A percentile compares a stretch with the other conserved stretches of the same genome.
Conservation (phyloP, 257 asterid species). For the Leptodermis oblonga region DNA sequence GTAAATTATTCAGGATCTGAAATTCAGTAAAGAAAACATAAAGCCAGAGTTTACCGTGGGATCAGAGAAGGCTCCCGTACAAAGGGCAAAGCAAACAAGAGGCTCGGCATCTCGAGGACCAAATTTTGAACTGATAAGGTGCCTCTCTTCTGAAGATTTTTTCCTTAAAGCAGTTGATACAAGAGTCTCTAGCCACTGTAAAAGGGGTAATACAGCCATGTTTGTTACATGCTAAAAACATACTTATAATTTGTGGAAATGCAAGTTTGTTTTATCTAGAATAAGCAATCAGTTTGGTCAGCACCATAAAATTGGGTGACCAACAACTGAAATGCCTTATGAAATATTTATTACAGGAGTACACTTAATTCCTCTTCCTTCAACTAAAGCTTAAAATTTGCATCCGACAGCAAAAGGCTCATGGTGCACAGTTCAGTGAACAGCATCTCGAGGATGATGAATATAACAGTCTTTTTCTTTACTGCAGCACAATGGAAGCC, state of each 20-base stretch:
- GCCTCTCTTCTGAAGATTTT: conserved; percentile 49
- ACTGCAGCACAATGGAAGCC: neutral
- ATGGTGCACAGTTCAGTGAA: neutral
- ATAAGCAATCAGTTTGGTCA: neutral
- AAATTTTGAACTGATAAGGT: conserved; percentile 38
- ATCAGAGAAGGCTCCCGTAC: conserved; percentile 57
- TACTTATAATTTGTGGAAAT: neutral
- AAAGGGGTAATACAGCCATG: neutral
- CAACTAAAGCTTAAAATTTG: neutral
- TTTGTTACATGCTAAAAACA: neutral
- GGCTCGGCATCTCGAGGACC: conserved; percentile 41
- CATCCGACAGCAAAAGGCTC: neutral
- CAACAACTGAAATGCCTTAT: neutral
- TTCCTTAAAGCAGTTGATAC: conserved; percentile 54
- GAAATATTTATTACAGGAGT: neutral
- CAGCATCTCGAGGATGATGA: neutral
- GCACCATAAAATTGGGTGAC: neutral
- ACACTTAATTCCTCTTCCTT: neutral
- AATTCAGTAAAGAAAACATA: neutral
- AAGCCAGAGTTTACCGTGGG: conserved; percentile 40
- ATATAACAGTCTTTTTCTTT: neutral
- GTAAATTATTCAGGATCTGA: neutral
- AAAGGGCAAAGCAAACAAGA: conserved; percentile 53
- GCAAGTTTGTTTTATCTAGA: neutral
- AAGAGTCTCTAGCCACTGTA: conserved; percentile 56